Conservation (phyloP, 106 monocot genomes). For the Acanthochlamys bracteata region DNA sequence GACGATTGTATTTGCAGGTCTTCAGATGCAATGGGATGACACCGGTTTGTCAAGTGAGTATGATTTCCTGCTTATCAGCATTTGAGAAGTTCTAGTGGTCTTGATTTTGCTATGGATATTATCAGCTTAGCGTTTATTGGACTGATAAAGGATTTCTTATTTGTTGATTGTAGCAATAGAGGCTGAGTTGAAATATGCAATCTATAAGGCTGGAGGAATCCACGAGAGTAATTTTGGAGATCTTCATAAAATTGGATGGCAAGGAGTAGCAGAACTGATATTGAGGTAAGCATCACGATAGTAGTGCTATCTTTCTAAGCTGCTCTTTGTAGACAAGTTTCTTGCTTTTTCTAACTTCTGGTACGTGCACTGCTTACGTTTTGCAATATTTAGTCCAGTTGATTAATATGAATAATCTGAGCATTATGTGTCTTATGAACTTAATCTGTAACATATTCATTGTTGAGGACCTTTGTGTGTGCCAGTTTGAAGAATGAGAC, state of each 20-base stretch:
- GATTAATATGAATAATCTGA: too few relatives aligned
- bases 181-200: constrained; percentile 74
- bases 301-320: neutral
- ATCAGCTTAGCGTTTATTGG: constrained; percentile 22
- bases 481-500: too few relatives aligned
- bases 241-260: constrained; percentile 81
- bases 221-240: constrained; percentile 76
- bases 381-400: too few relatives aligned
- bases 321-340: neutral
- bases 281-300: constrained; percentile 44
- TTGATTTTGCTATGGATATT: too few relatives aligned
- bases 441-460: too few relatives aligned
- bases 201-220: constrained; percentile 89
- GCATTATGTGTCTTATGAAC: too few relatives aligned
- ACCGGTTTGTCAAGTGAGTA: constrained; percentile 57
- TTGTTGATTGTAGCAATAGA: constrained; percentile 86
- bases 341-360: neutral
- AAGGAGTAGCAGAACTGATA: constrained; percentile 93
- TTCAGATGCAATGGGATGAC: constrained; percentile 59
- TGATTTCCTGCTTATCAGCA: neutral
- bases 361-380: too few relatives aligned
- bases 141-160: constrained; percentile 41
- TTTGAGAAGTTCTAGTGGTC: too few relatives aligned
- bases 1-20: constrained; percentile 25
- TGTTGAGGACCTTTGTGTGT: too few relatives aligned